Evolutionary conservation across 768 basidiomycete genomes (phyloP).

Genomic region (Hypholoma fasciculare): DNA sequence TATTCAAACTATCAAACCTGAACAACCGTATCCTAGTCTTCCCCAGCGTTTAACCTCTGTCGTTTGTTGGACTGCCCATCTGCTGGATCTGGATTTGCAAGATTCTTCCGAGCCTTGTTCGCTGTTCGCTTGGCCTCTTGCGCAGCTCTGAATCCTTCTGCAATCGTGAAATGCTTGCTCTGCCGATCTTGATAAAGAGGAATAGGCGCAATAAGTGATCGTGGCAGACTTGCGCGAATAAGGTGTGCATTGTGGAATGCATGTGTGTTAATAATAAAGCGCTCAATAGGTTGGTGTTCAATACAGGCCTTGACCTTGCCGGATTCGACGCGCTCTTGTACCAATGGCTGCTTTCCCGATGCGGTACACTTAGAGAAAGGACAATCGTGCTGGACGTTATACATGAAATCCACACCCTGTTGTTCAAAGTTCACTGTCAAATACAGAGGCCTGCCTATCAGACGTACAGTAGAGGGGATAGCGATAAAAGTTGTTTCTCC

Average conservation of each 20-base stretch:
- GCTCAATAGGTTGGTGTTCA: slow-evolving; percentile 11
- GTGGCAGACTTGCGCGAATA: slow-evolving; percentile 6
- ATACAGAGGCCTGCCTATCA: neutral
- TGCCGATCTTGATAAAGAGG: neutral
- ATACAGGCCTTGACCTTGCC: neutral
- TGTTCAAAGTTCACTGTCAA: neutral
- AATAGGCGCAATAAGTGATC: slow-evolving; percentile 9
- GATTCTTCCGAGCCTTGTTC: neutral
- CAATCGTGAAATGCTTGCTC: slow-evolving; percentile 4
- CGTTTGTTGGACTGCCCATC: no score
- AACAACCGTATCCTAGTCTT: no score
- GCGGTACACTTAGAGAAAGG: slow-evolving; percentile 9
- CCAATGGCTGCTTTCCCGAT: slow-evolving; percentile 8
- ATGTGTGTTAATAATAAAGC: slow-evolving; percentile 17
- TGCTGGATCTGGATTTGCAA: no score
- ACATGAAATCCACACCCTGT: slow-evolving; percentile 15
- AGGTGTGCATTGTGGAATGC: slow-evolving; percentile 20
- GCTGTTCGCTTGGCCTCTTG: neutral
- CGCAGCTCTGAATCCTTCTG: neutral
- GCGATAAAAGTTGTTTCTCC: slow-evolving; percentile 4
- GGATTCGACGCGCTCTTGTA: slow-evolving; percentile 9
- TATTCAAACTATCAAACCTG: no score
- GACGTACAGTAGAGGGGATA: slow-evolving; percentile 13
- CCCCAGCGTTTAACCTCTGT: no score
- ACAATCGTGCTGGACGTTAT: slow-evolving; percentile 24